Evolutionary conservation across 192 early-diverging fungal genomes (phyloP).

Genomic region (Jimgerdemannia flammicorona): DNA sequence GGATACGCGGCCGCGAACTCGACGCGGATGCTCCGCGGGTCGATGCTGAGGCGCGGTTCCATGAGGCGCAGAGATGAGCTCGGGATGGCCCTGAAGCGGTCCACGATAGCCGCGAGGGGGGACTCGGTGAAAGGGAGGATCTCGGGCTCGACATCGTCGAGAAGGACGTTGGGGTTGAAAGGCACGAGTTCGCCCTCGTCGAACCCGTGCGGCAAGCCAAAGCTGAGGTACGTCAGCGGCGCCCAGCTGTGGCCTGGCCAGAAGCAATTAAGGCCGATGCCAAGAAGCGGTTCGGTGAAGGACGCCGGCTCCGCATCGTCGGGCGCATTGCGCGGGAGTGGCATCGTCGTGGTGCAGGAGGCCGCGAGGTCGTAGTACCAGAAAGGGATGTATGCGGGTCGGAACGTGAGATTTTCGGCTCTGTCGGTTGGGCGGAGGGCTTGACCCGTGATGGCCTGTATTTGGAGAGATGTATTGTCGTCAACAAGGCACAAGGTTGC

Average conservation of each 20-base stretch:
- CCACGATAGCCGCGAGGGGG: conserved; percentile 15
- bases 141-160: conserved; percentile 10
- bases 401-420: conserved; percentile 12
- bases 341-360: conserved; percentile 2
- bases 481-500: not conserved
- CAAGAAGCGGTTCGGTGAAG: conserved; percentile 4
- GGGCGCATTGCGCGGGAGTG: not conserved
- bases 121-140: conserved; percentile 19
- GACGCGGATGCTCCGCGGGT: conserved; percentile 2
- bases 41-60: not conserved
- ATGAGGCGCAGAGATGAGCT: not conserved
- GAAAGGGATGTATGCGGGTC: conserved; percentile 25
- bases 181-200: conserved; percentile 10
- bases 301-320: not conserved
- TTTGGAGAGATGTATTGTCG: not conserved
- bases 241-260: conserved; percentile 26
- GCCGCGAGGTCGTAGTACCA: conserved; percentile 29
- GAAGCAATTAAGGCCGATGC: conserved; percentile 22
- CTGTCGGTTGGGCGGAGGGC: conserved; percentile 15
- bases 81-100: not conserved
- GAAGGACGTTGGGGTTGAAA: conserved; percentile 6
- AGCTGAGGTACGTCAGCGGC: conserved; percentile 24
- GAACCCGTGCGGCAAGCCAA: conserved; percentile 8
- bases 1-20: conserved; percentile 24
- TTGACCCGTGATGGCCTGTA: conserved; percentile 16